Percentiles rank a stretch among this genome's conserved stretches.
Evolutionary conservation across 345 rosid species (phyloP).

Genomic region (Camelina neglecta): DNA sequence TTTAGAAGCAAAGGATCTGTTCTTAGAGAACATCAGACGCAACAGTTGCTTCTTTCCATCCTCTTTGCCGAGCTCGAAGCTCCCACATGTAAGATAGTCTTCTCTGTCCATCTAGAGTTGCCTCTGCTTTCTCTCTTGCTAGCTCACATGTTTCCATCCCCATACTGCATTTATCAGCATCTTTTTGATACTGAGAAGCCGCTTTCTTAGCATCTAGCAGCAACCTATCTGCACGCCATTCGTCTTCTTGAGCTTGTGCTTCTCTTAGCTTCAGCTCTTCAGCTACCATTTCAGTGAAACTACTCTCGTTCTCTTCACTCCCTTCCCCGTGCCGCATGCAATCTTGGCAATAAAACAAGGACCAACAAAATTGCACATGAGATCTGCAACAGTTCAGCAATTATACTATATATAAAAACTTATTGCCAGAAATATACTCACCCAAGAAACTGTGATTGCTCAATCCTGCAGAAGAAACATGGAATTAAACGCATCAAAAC

Average conservation of each 20-base stretch:
- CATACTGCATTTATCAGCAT: conserved; percentile 70
- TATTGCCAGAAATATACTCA: conserved; percentile 40
- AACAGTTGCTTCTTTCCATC: conserved; percentile 48
- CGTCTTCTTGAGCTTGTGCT: conserved; percentile 56
- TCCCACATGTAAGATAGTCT: conserved; percentile 53
- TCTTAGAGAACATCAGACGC: conserved; percentile 36
- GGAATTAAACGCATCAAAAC: conserved; percentile 8
- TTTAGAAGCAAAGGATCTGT: not conserved
- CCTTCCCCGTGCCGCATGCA: conserved; percentile 57
- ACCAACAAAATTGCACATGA: conserved; percentile 13
- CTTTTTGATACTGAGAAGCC: conserved; percentile 68
- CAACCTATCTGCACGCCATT: conserved; percentile 53
- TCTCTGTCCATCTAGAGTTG: conserved; percentile 54
- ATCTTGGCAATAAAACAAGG: conserved; percentile 46
- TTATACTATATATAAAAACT: not conserved
- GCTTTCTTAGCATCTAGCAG: conserved; percentile 70
- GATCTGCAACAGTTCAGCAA: not conserved
- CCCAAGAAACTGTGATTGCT: conserved; percentile 58
- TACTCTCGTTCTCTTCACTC: conserved; percentile 56
- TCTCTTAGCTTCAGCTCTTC: conserved; percentile 65
- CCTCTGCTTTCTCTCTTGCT: conserved; percentile 68
- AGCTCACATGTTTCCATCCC: conserved; percentile 78
- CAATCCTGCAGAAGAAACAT: conserved; percentile 50
- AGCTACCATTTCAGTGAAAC: conserved; percentile 50
- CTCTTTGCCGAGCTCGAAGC: conserved; percentile 52